phyloP scores from a whole-genome alignment of 2,329 filamentous ascomycete species.

The Tolypocladium paradoxum region DNA sequence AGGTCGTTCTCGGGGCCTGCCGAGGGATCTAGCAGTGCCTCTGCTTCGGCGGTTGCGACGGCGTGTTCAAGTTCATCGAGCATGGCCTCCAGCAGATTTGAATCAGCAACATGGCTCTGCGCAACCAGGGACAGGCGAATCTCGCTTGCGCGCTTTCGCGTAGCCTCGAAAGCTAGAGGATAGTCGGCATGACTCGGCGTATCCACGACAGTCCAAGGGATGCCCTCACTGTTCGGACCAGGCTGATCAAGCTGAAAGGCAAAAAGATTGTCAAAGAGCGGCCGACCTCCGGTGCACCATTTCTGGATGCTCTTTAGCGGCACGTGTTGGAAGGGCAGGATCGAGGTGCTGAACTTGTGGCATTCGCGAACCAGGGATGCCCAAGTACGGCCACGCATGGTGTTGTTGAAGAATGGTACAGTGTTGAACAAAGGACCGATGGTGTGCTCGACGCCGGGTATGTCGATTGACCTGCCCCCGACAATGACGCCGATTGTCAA shows the following conservation, averaged over 20 bases:
- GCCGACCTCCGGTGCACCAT: constrained; percentile 52
- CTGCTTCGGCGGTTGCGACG: constrained; percentile 4
- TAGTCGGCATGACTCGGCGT: constrained; percentile 50
- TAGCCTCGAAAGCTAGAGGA: constrained; percentile 66
- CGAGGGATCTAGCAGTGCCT: constrained; percentile 1
- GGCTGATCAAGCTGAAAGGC: constrained; percentile 56
- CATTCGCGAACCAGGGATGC: constrained; percentile 48
- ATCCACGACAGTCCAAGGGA: constrained; percentile 44
- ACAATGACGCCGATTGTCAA: constrained; percentile 62
- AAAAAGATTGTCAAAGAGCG: constrained; percentile 72
- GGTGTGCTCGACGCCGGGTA: constrained; percentile 53
- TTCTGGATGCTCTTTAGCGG: constrained; percentile 71
- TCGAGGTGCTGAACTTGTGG: constrained; percentile 59
- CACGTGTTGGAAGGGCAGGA: constrained; percentile 60
- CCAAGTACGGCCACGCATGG: constrained; percentile 41
- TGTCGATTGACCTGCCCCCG: constrained; percentile 64
- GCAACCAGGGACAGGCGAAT: constrained; percentile 51
- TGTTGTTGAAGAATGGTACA: constrained; percentile 54
- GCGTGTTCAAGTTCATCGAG: constrained; percentile 27
- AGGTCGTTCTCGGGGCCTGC: background rate
- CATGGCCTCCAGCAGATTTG: constrained; percentile 18
- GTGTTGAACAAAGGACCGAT: constrained; percentile 89
- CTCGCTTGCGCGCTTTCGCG: constrained; percentile 33
- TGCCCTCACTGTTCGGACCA: constrained; percentile 12
- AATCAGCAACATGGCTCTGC: constrained; percentile 30